A percentile compares a stretch with the other conserved stretches of the same genome.
Evolutionary conservation across 2,329 filamentous ascomycete genomes (phyloP).

Genomic region (Stemphylium lycopersici): DNA sequence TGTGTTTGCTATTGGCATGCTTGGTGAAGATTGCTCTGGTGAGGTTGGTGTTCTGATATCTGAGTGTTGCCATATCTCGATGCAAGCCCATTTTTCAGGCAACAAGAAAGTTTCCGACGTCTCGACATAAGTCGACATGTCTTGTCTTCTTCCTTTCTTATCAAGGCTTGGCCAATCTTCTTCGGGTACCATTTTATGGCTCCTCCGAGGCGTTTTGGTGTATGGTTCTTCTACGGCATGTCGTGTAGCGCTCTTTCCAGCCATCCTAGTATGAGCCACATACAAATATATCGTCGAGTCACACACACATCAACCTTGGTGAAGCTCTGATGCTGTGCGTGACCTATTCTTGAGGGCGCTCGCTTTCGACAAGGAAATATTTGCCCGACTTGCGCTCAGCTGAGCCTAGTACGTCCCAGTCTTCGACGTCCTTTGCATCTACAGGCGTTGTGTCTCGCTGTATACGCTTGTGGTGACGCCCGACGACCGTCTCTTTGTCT

Average conservation of each 20-base stretch:
- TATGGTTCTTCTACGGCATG: neutral
- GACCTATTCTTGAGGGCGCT: conserved; percentile 47
- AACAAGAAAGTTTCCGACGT: neutral
- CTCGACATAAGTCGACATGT: neutral
- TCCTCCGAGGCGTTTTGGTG: neutral
- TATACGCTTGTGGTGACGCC: conserved; percentile 59
- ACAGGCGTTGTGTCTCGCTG: conserved; percentile 53
- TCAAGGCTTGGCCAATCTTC: neutral
- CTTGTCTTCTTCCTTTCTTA: neutral
- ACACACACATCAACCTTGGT: neutral
- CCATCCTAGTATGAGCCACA: neutral
- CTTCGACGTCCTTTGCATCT: conserved; percentile 57
- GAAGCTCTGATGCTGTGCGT: neutral
- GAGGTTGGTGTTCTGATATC: neutral
- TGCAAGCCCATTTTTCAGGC: neutral
- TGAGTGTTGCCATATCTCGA: neutral
- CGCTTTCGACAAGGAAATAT: conserved; percentile 78
- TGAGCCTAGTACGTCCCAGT: conserved; percentile 73
- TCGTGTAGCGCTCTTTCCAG: neutral
- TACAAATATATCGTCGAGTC: neutral
- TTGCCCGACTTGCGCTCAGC: conserved; percentile 71
- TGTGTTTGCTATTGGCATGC: neutral
- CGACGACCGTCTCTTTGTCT: conserved; percentile 65
- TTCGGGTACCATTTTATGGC: neutral
- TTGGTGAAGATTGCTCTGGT: neutral